Evolutionary conservation across 2,329 filamentous ascomycete species (phyloP).

Genomic region (Aspergillus carbonarius): DNA sequence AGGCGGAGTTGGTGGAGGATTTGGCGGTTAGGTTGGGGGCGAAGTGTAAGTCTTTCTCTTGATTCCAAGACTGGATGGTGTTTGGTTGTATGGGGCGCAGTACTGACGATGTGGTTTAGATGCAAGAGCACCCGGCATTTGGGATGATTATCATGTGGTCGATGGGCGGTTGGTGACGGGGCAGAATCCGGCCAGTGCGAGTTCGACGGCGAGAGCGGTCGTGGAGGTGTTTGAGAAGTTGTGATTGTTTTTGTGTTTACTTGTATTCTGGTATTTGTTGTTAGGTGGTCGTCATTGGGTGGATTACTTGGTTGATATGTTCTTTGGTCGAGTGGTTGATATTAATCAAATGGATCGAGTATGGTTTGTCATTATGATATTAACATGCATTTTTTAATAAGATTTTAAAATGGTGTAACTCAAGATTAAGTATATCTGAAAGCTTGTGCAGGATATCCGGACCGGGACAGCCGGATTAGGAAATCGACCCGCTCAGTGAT

Average conservation of each 20-base stretch:
- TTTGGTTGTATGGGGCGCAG: not conserved
- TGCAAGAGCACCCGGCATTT: not conserved
- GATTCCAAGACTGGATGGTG: too few species aligned
- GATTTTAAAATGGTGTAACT: too few species aligned
- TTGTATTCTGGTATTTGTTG: too few species aligned
- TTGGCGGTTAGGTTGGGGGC: constrained; percentile 1
- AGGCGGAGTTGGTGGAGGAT: constrained; percentile 2
- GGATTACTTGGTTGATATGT: too few species aligned
- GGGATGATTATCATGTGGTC: constrained; percentile 11
- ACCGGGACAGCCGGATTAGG: not conserved
- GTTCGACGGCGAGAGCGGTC: constrained; percentile 2
- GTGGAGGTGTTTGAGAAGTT: constrained; percentile 8
- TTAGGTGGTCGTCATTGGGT: too few species aligned
- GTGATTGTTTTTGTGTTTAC: not conserved
- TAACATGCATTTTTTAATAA: too few species aligned
- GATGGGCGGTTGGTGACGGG: constrained; percentile 6
- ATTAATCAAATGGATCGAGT: too few species aligned
- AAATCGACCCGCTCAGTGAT: not conserved
- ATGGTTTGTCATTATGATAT: too few species aligned
- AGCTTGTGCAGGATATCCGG: too few species aligned
- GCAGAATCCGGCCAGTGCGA: constrained; percentile 8
- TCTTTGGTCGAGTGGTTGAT: too few species aligned
- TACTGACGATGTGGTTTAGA: not conserved
- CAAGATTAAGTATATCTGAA: too few species aligned
- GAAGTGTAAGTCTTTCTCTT: constrained; percentile 1